A percentile compares a stretch with the other conserved stretches of the same genome.
phyloP scores from a whole-genome alignment of 2,329 filamentous ascomycete genomes.

The Fusarium miscanthi region DNA sequence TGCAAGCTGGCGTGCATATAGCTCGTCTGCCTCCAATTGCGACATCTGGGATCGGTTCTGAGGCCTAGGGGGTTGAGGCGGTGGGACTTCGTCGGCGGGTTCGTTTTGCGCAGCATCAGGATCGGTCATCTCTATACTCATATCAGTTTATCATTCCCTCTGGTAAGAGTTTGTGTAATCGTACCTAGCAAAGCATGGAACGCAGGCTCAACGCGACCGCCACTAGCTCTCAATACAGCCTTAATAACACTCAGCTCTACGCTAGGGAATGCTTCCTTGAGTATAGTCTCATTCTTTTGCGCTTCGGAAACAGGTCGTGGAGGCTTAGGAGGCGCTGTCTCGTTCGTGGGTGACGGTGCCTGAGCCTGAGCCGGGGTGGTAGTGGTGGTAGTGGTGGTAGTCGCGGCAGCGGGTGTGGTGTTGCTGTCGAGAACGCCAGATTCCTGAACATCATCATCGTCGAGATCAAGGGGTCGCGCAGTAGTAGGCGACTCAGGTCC shows the following conservation, averaged over 20 bases:
- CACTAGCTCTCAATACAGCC: constrained; percentile 87
- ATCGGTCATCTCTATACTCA: constrained; percentile 76
- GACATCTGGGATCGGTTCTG: constrained; percentile 71
- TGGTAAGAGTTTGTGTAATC: background rate
- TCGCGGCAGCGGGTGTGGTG: constrained; percentile 41
- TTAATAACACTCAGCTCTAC: constrained; percentile 85
- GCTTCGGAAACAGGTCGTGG: constrained; percentile 83
- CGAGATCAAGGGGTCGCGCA: constrained; percentile 72
- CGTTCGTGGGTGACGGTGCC: constrained; percentile 48
- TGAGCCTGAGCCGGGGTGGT: constrained; percentile 21
- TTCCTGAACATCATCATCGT: constrained; percentile 77
- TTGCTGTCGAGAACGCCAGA: constrained; percentile 59
- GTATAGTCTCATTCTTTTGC: constrained; percentile 85
- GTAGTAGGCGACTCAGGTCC: constrained; percentile 74
- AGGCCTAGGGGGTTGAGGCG: constrained; percentile 86
- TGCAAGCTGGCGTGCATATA: constrained; percentile 91
- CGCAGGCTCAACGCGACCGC: constrained; percentile 88
- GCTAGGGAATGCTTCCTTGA: constrained; percentile 92
- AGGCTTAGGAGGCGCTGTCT: constrained; percentile 78
- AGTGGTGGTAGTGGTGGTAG: constrained; percentile 44
- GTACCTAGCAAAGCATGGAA: constrained; percentile 93
- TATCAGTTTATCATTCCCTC: constrained; percentile 19
- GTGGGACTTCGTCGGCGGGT: constrained; percentile 66
- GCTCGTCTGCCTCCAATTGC: constrained; percentile 90
- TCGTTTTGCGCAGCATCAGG: constrained; percentile 72